A percentile compares a stretch with the other conserved stretches of the same genome.
Evolutionary conservation across 768 basidiomycete genomes (phyloP).

Genomic region (Russula dissimulans): DNA sequence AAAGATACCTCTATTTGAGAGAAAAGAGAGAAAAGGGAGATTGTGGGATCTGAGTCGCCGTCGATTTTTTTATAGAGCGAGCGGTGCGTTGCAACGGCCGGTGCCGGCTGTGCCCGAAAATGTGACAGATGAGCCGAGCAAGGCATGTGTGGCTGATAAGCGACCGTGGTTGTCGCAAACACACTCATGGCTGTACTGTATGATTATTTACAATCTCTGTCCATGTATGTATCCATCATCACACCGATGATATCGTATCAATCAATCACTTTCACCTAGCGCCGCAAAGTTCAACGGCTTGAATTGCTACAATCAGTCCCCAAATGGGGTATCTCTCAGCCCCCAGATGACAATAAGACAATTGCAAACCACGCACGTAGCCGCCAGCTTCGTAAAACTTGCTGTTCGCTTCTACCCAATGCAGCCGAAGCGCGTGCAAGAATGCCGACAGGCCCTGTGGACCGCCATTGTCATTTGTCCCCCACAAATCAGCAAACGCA

Average conservation of each 20-base stretch:
- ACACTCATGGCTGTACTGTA: not conserved
- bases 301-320: constrained; percentile 34
- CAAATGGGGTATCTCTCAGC: constrained; percentile 25
- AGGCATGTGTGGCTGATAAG: not conserved
- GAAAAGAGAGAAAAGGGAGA: constrained; percentile 28
- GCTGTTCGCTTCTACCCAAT: constrained; percentile 98
- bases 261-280: constrained; percentile 30
- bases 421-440: constrained; percentile 89
- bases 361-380: constrained; percentile 51
- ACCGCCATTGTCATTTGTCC: not conserved
- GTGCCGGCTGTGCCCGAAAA: constrained; percentile 4
- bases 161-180: not conserved
- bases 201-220: not conserved
- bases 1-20: constrained; percentile 30
- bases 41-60: not conserved
- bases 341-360: not conserved
- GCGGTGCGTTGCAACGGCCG: constrained; percentile 3
- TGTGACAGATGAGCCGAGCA: not conserved
- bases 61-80: not conserved
- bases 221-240: not conserved
- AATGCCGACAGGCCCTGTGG: constrained; percentile 86
- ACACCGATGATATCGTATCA: not conserved
- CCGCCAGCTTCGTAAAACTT: constrained; percentile 90
- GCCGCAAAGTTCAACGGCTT: constrained; percentile 40
- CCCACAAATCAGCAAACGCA: constrained; percentile 1